Base-by-base conservation (phyloP, 2,329 filamentous ascomycete species). In the Pyricularia sp. region DNA sequence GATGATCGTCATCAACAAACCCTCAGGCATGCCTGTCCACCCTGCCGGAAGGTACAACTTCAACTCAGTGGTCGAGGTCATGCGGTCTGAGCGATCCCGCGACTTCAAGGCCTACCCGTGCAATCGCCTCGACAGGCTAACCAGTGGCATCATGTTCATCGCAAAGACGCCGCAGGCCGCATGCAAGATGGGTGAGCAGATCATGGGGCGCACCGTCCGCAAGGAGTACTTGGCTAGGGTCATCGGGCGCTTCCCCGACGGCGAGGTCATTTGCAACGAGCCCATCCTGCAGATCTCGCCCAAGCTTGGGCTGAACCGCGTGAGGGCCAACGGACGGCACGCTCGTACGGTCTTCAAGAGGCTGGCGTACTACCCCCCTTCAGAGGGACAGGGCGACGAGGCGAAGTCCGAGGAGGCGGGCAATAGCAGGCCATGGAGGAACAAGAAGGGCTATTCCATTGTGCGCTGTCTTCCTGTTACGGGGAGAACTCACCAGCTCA, bases 131-230 rank as follows among this genome's bases (percentile, higher is more conserved):
- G 95, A 99, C 77, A 85, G 95, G 68, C 81, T 99, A 74, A 99
- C 95, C 0, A 97, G 93, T 74, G 95, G 95, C 66, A 92, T 99
- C 77, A 98, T 99, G 94, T 99, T 99, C 78, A 89, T 99, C 73
- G 95, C 91, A 31, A 99, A 99, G 80, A 89, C 92, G 71, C 84
- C 89, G 55, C 87, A 88, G 74, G 92, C 92, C 0, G 94, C 95
- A 0, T 92, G 94, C 72, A 83, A 84, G 36, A 85, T 99, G 73
- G 88, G 90, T 68, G 81, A 84, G 61, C 91, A 97, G 78, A 92
- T 99, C 70, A 86, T 88, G 72, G 86, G 86, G 5, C 86, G 95
- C 50, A 94, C 90, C 0, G 92, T 99, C 55, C 89, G 93, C 73
- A 99, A 99, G 78, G 95, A 99, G 78, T 99, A 99, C 75, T 84